phyloP scores from a whole-genome alignment of 108 stramenopile species.

The Conticribra guillardii region DNA sequence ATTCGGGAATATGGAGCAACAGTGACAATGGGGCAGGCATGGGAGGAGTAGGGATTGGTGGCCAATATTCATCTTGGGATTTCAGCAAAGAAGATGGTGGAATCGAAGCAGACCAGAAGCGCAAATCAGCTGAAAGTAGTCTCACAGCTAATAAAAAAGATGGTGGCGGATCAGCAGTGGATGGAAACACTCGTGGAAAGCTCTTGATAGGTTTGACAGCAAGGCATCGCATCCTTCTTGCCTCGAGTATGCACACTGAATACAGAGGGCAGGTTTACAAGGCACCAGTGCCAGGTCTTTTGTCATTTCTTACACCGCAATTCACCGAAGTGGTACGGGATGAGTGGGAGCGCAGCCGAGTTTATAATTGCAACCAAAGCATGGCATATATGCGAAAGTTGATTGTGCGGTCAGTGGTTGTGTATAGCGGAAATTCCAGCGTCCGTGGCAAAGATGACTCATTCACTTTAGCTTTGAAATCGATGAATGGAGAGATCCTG shows the following conservation, averaged over 20 bases:
- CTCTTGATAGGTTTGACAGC: conserved; percentile 80
- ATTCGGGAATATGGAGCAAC: conserved; percentile 67
- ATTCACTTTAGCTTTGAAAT: conserved; percentile 54
- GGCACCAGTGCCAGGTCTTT: conserved; percentile 62
- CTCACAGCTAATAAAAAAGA: neutral
- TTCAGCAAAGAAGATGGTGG: conserved; percentile 48
- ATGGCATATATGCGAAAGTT: conserved; percentile 76
- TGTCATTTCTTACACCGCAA: conserved; percentile 75
- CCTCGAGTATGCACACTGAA: conserved; percentile 44
- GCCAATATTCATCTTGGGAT: conserved; percentile 55
- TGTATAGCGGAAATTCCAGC: conserved; percentile 48
- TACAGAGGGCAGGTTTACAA: conserved; percentile 40
- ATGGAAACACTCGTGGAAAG: conserved; percentile 24
- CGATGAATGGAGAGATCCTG: conserved; percentile 59
- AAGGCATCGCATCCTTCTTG: conserved; percentile 78
- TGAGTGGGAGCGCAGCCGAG: conserved; percentile 84
- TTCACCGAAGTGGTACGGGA: conserved; percentile 74
- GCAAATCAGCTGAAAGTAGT: conserved; percentile 6
- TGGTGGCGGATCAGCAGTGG: conserved; percentile 37
- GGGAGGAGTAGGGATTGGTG: conserved; percentile 40
- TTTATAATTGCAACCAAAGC: conserved; percentile 64
- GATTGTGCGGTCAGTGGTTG: conserved; percentile 72
- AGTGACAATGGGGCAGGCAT: conserved; percentile 71
- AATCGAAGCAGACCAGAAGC: conserved; percentile 12
- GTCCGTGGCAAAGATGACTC: conserved; percentile 31